Base-by-base conservation (phyloP, 805 yeast genomes). In the Cyberlindnera mrakii region DNA sequence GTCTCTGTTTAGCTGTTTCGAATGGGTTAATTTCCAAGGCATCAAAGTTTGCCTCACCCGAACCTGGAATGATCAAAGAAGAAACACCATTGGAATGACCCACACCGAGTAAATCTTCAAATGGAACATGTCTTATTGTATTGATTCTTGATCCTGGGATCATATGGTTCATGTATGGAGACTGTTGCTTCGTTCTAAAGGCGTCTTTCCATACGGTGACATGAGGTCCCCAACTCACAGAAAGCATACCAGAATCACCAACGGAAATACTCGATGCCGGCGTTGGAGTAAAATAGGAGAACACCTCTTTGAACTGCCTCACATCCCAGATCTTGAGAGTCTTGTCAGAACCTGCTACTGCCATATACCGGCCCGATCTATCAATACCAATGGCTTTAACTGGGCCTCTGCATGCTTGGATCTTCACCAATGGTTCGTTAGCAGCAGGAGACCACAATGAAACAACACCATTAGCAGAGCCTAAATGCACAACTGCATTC, bases 41-140 rank as follows among this genome's bases (percentile, higher is more conserved):
- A 69, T 93, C 99, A 63, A 78, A 89, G 66, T 93, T 93, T 48
- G 99, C 96, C 68, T 93, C 99, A 70, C 99, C 99, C 34, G 97
- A 72, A 20, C 99, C 99, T 33, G 99, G 99, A 45, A 93, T 74
- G 52, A 93, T 83, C 47, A 93, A 53, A n/a, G 93, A 81, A n/a
- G 82, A 76, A 33, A 89, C 72, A 36, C 96, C 96, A 1, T 67
- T 64, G 40, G 76, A 71, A 60, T 88, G 95, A 3, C 97, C 97
- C 10, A 85, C 77, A 20, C 96, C 96, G 19, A 93, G 70, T n/a
- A 91, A 70, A 85, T 93, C 99, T 68, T 93, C 99, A 64, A 82
- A 93, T 13, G 99, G 99, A 32, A 91, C 95, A 60, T 82, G 89
- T 55, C 75, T 75, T 33, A 80, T 68, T 43, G 75, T 76, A 52